Base-by-base conservation (phyloP, 1,284 basidiomycete species). In the Termitomyces sp. region DNA sequence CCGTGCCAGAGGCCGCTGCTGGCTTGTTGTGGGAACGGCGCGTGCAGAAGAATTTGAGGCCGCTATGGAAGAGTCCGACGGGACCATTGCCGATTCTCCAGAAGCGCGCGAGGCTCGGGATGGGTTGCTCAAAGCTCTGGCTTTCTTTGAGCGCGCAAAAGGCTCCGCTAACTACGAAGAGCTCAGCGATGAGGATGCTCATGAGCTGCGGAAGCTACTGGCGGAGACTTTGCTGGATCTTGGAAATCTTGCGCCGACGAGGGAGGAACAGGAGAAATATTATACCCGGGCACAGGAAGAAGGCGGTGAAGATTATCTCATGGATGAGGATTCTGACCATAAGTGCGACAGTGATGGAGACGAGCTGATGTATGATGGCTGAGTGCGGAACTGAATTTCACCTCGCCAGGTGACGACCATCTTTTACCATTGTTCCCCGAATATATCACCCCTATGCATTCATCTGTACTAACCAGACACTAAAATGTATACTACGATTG, bases 141-240 rank as follows among this genome's bases (percentile, higher is more conserved):
- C 70, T 45, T 81, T 78, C 62, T 77, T 84, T 48, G 80, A 83
- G 62, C 73, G 74, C 10, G 80, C 80, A 21, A 75, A 70, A 61
- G 67, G 67, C 36, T 67, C 67, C 30, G 65, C 64, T 12, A 57
- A 60, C 15, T 65, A 59, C 48, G 65, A 60, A 45, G 61, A 54
- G 47, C 57, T 52, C 60, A 62, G 56, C 13, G 62, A 64, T n/a
- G 58, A 61, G 19, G 72, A 71, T 45, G 59, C 63, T 41, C 62
- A 67, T 15, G 72, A 80, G 57, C 61, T 79, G 38, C 67, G 66
- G 30, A 64, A 67, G 7, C 63, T 79, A 56, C 69, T 83, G 9
- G 75, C 75, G 0, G 83, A 85, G 64, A 79, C 81, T 30, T 69
- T 84, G 17, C 57, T 84, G 36, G 78, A 79, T 40, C 71, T 84